phyloP scores from a whole-genome alignment of 2,329 filamentous ascomycete genomes.

The Arthrobotrys pseudoclavata region DNA sequence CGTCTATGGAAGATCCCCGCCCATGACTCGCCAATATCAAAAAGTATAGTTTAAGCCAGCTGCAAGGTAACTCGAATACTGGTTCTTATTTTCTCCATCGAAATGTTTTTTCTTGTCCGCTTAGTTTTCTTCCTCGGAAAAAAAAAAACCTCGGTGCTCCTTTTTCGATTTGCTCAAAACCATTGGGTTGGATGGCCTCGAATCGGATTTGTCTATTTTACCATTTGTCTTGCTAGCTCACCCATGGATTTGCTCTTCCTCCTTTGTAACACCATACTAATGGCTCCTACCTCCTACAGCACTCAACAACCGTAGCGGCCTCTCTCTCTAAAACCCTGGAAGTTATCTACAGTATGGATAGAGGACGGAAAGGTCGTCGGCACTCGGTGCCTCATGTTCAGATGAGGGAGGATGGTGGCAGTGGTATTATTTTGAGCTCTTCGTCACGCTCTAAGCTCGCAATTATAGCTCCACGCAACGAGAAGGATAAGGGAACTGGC shows the following conservation, averaged over 20 bases:
- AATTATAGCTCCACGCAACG: constrained; percentile 57
- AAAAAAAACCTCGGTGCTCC: constrained; percentile 23
- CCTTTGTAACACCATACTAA: constrained; percentile 58
- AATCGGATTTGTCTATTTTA: constrained; percentile 56
- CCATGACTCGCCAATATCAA: constrained; percentile 54
- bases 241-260: constrained; percentile 56
- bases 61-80: constrained; percentile 37
- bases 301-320: constrained; percentile 33
- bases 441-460: constrained; percentile 50
- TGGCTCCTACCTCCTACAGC: constrained; percentile 52
- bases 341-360: constrained; percentile 36
- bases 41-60: constrained; percentile 27
- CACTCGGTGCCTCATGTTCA: constrained; percentile 55
- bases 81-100: constrained; percentile 36
- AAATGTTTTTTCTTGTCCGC: constrained; percentile 26
- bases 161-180: constrained; percentile 44
- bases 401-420: constrained; percentile 43
- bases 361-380: constrained; percentile 49
- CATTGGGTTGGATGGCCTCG: constrained; percentile 37
- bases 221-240: constrained; percentile 42
- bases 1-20: constrained; percentile 40
- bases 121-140: constrained; percentile 16
- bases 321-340: constrained; percentile 17
- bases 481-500: constrained; percentile 49
- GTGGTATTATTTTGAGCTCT: constrained; percentile 46